Conservation (phyloP, 768 basidiomycete genomes). For the Ramaria rubella region DNA sequence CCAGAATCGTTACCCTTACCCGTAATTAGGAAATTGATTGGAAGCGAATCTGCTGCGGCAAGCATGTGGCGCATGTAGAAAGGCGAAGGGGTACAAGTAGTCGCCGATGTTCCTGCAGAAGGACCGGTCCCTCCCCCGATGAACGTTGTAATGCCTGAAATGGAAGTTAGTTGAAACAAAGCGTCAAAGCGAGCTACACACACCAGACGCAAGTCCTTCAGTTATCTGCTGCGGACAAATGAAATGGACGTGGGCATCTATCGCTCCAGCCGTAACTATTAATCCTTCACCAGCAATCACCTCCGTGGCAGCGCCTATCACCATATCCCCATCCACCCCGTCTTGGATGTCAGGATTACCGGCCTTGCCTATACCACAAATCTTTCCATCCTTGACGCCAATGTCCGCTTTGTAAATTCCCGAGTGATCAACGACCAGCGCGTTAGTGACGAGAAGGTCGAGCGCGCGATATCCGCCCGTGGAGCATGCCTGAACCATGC, state of each 20-base stretch:
- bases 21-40: constrained; percentile 92
- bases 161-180: too few relatives aligned
- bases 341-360: constrained; percentile 95
- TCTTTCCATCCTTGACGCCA: constrained; percentile 77
- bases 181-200: not conserved
- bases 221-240: constrained; percentile 91
- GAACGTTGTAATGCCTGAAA: constrained; percentile 79
- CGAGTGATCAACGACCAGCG: constrained; percentile 88
- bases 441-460: constrained; percentile 94
- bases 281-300: constrained; percentile 94
- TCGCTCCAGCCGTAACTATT: constrained; percentile 87
- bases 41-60: constrained; percentile 79
- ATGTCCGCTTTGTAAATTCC: constrained; percentile 97
- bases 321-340: constrained; percentile 59
- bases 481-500: constrained; percentile 87
- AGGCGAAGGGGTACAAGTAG: constrained; percentile 87
- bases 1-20: constrained; percentile 96
- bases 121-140: constrained; percentile 97
- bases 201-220: constrained; percentile 63
- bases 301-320: constrained; percentile 89
- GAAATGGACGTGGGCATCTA: constrained; percentile 91
- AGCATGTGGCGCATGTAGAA: constrained; percentile 92
- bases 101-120: constrained; percentile 81
- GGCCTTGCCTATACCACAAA: constrained; percentile 90
- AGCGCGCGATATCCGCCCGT: constrained; percentile 57